A percentile compares a stretch with the other conserved stretches of the same genome.
These are phyloP conservation scores for Pestalotiopsis sp. DNA, from an alignment of 2,329 filamentous ascomycete species.

Conservation along the genomic window DNA sequence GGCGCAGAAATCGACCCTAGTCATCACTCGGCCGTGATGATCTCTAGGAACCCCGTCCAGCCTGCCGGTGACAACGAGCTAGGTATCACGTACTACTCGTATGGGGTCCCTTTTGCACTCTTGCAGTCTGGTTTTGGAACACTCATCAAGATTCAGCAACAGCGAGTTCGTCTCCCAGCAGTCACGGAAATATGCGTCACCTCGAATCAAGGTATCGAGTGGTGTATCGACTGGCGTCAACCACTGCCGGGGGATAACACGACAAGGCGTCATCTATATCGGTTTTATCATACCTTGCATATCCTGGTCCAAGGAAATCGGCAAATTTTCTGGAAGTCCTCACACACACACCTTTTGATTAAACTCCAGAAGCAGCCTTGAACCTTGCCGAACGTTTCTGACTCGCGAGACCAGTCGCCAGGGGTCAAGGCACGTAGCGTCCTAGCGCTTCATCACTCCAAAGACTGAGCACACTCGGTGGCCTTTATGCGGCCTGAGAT, in stretches of 20 bases:
- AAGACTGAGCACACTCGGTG: neutral
- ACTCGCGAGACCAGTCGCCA: slow-evolving; percentile 8
- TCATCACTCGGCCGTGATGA: neutral
- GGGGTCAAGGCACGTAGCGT: neutral
- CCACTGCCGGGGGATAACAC: neutral
- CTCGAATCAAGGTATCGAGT: neutral
- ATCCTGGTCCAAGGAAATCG: neutral
- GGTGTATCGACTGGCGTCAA: neutral
- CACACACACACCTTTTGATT: slow-evolving; percentile 3
- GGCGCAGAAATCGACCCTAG: neutral
- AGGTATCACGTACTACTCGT: no score
- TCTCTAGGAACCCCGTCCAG: neutral
- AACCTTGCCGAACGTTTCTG: slow-evolving; percentile 6
- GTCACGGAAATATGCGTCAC: neutral
- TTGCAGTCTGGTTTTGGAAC: no score
- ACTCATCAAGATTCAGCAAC: neutral
- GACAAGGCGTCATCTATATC: slow-evolving; percentile 1
- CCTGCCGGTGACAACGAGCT: neutral
- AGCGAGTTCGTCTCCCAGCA: neutral
- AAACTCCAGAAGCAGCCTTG: slow-evolving; percentile 1
- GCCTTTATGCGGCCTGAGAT: slow-evolving; percentile 1
- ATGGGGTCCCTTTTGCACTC: no score
- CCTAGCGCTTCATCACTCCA: neutral
- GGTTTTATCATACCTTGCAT: neutral
- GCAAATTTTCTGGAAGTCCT: slow-evolving; percentile 7